A percentile compares a stretch with the other conserved stretches of the same genome.
Conservation (phyloP, 192 early-diverging fungal species). For the Backusella circina region DNA sequence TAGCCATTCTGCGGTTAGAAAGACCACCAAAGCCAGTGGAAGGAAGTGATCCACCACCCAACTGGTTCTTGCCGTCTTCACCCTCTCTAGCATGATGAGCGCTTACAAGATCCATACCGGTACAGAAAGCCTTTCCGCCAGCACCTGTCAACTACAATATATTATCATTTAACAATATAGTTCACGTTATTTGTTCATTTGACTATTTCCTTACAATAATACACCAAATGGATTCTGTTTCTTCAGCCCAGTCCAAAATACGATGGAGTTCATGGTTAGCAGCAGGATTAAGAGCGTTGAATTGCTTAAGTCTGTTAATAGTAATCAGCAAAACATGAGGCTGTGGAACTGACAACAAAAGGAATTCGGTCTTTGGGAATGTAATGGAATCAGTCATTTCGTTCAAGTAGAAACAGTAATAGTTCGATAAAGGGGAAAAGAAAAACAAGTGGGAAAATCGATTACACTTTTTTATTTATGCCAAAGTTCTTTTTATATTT, state of each 20-base stretch:
- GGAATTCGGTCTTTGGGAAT: slow-evolving; percentile 20
- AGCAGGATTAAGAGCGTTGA: slow-evolving; percentile 31
- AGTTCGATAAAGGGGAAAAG: neutral
- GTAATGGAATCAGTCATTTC: neutral
- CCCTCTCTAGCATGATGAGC: slow-evolving; percentile 7
- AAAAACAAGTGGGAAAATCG: neutral
- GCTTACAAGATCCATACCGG: slow-evolving; percentile 33
- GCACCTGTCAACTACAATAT: slow-evolving; percentile 29
- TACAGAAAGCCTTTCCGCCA: slow-evolving; percentile 35
- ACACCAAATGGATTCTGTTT: slow-evolving; percentile 26
- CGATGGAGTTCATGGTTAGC: slow-evolving; percentile 24
- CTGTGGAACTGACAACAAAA: slow-evolving; percentile 17
- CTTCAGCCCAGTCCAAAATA: slow-evolving; percentile 33
- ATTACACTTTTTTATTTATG: neutral
- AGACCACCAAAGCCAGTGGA: slow-evolving; percentile 35
- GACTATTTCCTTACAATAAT: slow-evolving; percentile 23
- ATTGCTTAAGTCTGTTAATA: slow-evolving; percentile 32
- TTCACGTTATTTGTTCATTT: neutral
- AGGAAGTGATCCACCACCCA: neutral
- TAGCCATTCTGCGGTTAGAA: slow-evolving; percentile 25
- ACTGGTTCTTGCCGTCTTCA: neutral
- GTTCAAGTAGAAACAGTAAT: neutral
- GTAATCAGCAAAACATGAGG: slow-evolving; percentile 30
- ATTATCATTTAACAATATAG: neutral
- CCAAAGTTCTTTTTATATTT: neutral